Evolutionary conservation across 768 basidiomycete genomes (phyloP), one percentile per base, ranked within the genome.

Genomic region (Hortiboletus campestris): DNA sequence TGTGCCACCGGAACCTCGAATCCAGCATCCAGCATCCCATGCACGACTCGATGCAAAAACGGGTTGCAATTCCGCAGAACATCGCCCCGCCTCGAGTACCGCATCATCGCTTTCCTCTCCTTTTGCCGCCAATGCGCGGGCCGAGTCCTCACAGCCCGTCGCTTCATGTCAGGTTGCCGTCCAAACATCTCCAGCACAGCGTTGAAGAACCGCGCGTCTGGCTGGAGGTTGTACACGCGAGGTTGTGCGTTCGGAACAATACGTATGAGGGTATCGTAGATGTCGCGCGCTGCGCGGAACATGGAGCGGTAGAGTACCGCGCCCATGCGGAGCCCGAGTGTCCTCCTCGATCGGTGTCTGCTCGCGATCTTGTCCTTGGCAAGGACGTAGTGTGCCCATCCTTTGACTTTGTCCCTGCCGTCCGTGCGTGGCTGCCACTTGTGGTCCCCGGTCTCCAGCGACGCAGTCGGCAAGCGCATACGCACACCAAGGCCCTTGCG

Each of bases 201-300:
- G 51, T 87, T 88, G 72, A 84, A 89, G 65, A 88, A 88, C 43
- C 80, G 76, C n/a, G 78, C 80, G 60, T 91, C 88, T 1, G 82
- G 80, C 25, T 57, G 56, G 9, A 80, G 80, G 19, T 76, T 62
- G 50, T 74, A 63, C 35, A 73, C 53, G 42, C 60, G 66, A 20
- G 72, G 63, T 20, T 64, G 67, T 28, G 70, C 65, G 17, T 55
- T 46, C 13, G 67, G 47, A 28, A 60, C 58, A 35, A 70, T 48
- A n/a, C 56, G 58, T 2, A 47, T 56, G 13, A 74, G 49, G 46
- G 63, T 53, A 31, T 62, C 32, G 36, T 65, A 70, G 22, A 74
- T 62, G 13, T 63, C 64, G 19, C 60, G 58, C 13, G 68, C 74
- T 2, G 68, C 76, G 6, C 63, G 58, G 41, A 61, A 62, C 77